Base-by-base conservation (phyloP, 2,329 filamentous ascomycete species). In the Talaromyces sp. region DNA sequence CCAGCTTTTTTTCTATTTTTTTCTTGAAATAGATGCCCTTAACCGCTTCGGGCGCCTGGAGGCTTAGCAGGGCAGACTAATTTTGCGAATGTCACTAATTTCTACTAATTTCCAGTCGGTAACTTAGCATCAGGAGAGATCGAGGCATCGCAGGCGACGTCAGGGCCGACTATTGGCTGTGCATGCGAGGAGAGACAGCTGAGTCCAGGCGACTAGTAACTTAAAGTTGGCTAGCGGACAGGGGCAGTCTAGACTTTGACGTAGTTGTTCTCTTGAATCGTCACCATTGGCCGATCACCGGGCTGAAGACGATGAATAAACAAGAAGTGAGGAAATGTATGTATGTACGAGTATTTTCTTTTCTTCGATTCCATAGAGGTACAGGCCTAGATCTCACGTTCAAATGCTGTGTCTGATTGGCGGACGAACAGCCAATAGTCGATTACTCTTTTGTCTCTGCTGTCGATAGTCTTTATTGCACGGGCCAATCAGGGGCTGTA, bases 1-100 rank as follows among this genome's bases (percentile, higher is more conserved):
- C 7, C 35, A 3, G 22, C 11, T 37, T 41, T 52, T 50, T 62
- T 62, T 52, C 49, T 52, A 52, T 33, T 52, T 62, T 52, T 49
- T 57, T 56, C 52, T 56, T 56, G 52, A 56, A 56, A 56, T 56
- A 39, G 52, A 56, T 56, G 52, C 10, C 52, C 52, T 33, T 56
- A 56, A 15, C 52, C 52, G 52, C n/a, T 37, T 56, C 33, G 33
- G 31, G n/a, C 17, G n/a, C 5, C n/a, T 15, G n/a, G 52, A 56
- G 52, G 52, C 52, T 56, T 56, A 37, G 52, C 33, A 37, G 19
- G 47, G 19, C 47, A 25, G 13, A 25, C 47, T 50, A 50, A 50
- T 15, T 19, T 19, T 22, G 2, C 39, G n/a, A n/a, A 43, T 45
- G 13, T 19, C 1, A 47, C 43, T 47, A 47, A 45, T 22, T 22